Percentiles rank a stretch among this genome's conserved stretches.
Conservation (phyloP, 176 grass and related monocot species). For the Bromus sterilis region DNA sequence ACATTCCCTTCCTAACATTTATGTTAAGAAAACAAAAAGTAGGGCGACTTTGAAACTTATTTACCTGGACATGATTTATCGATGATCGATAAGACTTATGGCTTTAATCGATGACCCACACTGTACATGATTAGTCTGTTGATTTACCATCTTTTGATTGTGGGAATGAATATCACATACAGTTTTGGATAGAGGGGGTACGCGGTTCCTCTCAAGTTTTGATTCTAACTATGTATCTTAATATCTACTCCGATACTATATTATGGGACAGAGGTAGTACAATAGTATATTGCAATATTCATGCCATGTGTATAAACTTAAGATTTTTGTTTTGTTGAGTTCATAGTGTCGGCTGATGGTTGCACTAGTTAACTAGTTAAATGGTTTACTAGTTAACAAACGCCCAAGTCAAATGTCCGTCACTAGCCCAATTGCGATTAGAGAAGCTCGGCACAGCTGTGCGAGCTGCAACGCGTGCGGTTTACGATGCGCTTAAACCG, state of each 20-base stretch:
- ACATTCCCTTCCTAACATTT: no score
- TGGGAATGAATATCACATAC: slow-evolving; percentile 41
- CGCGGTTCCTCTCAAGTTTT: neutral
- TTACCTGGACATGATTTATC: neutral
- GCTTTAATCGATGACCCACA: neutral
- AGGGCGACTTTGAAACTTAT: neutral
- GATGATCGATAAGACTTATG: neutral
- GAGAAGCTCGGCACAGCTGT: no score
- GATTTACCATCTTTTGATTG: slow-evolving; percentile 3
- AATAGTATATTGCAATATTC: no score
- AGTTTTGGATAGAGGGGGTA: slow-evolving; percentile 56
- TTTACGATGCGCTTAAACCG: no score
- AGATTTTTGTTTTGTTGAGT: no score
- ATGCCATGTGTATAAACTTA: no score
- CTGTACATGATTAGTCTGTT: neutral
- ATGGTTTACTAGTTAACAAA: no score
- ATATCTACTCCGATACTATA: no score
- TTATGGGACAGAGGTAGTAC: no score
- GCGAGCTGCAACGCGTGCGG: no score
- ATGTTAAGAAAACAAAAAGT: no score
- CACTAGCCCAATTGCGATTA: neutral
- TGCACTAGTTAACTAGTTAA: no score
- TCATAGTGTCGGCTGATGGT: neutral
- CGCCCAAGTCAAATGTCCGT: neutral
- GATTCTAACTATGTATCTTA: neutral